These are phyloP conservation scores for Hydrangea macrophylla DNA, from an alignment of 148 eudicot genomes.

Conservation along the genomic window DNA sequence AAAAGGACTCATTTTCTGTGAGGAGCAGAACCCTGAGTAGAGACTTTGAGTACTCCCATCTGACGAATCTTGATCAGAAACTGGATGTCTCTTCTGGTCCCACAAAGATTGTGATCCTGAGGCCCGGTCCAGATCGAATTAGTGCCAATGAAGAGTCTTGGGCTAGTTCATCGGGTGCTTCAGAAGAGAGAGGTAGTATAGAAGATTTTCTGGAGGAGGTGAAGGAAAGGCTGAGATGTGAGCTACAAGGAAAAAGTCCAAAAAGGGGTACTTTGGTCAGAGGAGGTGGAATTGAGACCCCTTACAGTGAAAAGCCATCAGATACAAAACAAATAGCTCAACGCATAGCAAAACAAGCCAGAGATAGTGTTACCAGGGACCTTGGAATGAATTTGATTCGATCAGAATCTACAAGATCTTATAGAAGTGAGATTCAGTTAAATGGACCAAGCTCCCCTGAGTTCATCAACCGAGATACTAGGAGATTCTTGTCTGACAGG, in stretches of 20 bases:
- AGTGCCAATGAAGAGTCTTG: conserved; percentile 62
- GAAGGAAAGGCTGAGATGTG: conserved; percentile 68
- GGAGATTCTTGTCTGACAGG: conserved; percentile 55
- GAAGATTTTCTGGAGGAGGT: conserved; percentile 98
- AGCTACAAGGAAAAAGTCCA: conserved; percentile 57
- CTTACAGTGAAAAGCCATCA: conserved; percentile 61
- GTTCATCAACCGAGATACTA: conserved; percentile 47
- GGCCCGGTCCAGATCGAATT: conserved; percentile 74
- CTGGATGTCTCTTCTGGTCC: conserved; percentile 41
- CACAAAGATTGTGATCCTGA: conserved; percentile 71
- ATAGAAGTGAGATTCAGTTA: conserved; percentile 49
- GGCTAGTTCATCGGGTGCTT: conserved; percentile 61
- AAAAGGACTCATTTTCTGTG: conserved; percentile 36
- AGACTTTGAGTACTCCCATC: conserved; percentile 38
- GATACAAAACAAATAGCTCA: conserved; percentile 56
- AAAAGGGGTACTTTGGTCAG: conserved; percentile 48
- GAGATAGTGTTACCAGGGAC: conserved; percentile 49
- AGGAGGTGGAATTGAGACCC: conserved; percentile 92
- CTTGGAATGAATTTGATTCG: conserved; percentile 49
- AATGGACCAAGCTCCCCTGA: conserved; percentile 65
- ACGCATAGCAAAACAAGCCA: conserved; percentile 47
- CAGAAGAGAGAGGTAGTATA: conserved; percentile 69
- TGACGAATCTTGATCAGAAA: conserved; percentile 25
- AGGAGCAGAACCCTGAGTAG: conserved; percentile 37
- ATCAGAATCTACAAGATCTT: conserved; percentile 82